Evolutionary conservation across 352 stramenopile genomes (phyloP), one percentile per base, ranked within the genome.

Genomic region (Globisporangium parvum): DNA sequence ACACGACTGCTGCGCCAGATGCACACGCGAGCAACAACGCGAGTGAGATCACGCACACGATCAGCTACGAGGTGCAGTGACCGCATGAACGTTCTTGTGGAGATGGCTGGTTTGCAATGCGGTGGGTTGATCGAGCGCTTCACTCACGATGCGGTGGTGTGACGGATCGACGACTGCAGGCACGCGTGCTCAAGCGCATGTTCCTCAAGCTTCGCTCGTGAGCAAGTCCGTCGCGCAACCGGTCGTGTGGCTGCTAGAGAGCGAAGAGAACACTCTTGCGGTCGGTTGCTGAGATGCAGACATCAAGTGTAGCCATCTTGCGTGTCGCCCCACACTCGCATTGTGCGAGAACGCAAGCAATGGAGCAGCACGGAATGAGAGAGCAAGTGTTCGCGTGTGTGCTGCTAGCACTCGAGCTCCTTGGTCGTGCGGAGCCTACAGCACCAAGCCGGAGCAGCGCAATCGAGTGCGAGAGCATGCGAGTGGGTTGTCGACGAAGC

Each of bases 141-240:
- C n/a, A 51, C 28, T 15, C 31, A 2, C 21, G 24, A 51, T 39
- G 4, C 52, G 44, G 14, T 57, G 35, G 6, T 55, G 35, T 42
- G 59, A n/a, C n/a, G n/a, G n/a, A n/a, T 31, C 47, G 47, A 1
- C 46, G 37, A 9, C 10, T 3, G 20, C 26, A 91, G 80, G 91
- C 93, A 17, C 78, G 90, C 6, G 76, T 97, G 44, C 66, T 98
- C 49, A 98, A 98, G 75, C 83, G 87, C 42, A 92, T 98, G 21
- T 98, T 98, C 68, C 78, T 98, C 50, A 96, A 94, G 59, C 63
- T 98, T 14, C 82, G 83, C 31, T 93, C 82, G 12, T 91, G 77
- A 51, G 17, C 35, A 9, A 24, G 37, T 3, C 37, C 2, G 17
- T 18, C 10, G 9, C 1, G 2, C 37, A 14, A 42, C 1, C 39